Conservation (phyloP, 306 rosid species). For the Castanea crenata region DNA sequence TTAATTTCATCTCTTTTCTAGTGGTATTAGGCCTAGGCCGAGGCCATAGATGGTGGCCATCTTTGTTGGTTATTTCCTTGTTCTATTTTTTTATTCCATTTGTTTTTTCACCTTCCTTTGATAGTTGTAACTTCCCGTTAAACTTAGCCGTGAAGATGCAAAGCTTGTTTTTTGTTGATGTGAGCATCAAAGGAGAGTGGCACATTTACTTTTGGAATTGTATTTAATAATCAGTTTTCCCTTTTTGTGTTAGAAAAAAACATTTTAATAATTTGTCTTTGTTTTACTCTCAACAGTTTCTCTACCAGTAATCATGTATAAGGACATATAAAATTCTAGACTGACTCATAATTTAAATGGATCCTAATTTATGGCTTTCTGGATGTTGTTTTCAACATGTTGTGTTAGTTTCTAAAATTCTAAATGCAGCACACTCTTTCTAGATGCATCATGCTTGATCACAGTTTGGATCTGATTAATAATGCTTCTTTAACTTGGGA, state of each 20-base stretch:
- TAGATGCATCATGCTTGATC: neutral
- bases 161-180: neutral
- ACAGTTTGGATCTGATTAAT: constrained; percentile 7
- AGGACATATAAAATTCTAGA: neutral
- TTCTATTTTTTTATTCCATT: neutral
- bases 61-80: neutral
- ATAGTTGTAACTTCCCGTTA: neutral
- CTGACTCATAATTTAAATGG: neutral
- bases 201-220: constrained; percentile 1
- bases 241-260: neutral
- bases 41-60: neutral
- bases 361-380: neutral
- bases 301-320: neutral
- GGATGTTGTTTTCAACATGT: neutral
- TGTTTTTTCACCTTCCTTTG: neutral
- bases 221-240: neutral
- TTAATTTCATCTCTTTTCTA: neutral
- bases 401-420: neutral
- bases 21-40: neutral
- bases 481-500: constrained; percentile 12
- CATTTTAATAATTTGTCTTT: neutral
- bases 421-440: neutral
- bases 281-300: neutral
- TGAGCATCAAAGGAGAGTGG: neutral
- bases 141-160: neutral